These are phyloP conservation scores for Aureobasidium sp. DNA, from an alignment of 2,329 filamentous ascomycete genomes.

Conservation along the genomic window DNA sequence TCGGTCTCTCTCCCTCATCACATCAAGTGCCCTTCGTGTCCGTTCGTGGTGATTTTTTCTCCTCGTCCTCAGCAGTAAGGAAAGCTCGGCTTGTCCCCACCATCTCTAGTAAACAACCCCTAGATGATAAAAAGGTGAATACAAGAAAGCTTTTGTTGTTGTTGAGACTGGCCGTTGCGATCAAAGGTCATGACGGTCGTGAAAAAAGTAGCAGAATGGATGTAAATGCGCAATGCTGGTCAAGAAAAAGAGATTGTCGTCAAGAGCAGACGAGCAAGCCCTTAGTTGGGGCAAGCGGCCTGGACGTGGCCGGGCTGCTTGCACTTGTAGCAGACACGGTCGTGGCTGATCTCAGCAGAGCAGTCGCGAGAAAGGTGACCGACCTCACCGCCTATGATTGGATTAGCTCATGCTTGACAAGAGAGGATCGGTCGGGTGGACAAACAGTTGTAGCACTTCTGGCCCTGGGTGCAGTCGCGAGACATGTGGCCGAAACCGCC, in stretches of 20 bases:
- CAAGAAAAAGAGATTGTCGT: constrained; percentile 15
- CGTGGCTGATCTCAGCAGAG: constrained; percentile 79
- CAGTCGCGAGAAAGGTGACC: constrained; percentile 95
- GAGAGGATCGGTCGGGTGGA: constrained; percentile 8
- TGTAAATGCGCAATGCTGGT: constrained; percentile 9
- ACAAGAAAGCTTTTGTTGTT: constrained; percentile 10
- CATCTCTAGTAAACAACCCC: constrained; percentile 3
- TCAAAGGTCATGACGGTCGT: constrained; percentile 16
- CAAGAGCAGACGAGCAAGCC: constrained; percentile 18
- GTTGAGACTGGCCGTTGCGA: constrained; percentile 5
- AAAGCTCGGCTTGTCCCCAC: background rate
- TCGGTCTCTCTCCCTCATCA: constrained; percentile 6
- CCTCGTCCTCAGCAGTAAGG: constrained; percentile 7
- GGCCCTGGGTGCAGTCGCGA: constrained; percentile 95
- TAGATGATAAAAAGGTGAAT: background rate
- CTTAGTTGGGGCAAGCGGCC: constrained; percentile 82
- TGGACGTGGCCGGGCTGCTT: constrained; percentile 84
- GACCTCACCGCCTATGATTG: constrained; percentile 60
- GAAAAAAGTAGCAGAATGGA: constrained; percentile 4
- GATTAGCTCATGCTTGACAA: constrained; percentile 22
- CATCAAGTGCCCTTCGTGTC: constrained; percentile 3
- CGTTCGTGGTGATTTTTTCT: background rate
- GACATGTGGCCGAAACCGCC: constrained; percentile 96
- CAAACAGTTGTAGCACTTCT: constrained; percentile 99
- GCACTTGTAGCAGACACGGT: constrained; percentile 99